Conservation (phyloP, 306 rosid genomes). For the Acacia acuminata region DNA sequence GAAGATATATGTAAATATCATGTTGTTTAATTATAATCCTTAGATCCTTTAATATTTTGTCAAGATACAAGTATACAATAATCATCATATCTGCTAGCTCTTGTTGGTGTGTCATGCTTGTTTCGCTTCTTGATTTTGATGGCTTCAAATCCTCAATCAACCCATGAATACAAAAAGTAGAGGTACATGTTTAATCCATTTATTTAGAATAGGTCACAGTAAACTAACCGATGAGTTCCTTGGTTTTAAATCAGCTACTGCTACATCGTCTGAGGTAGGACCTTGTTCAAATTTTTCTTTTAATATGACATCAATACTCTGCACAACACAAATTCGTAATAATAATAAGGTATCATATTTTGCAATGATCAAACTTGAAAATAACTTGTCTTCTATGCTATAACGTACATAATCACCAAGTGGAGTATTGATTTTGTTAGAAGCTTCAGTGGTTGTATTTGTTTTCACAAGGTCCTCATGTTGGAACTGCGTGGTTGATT, state of each 20-base stretch:
- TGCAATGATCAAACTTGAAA: neutral
- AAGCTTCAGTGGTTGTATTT: neutral
- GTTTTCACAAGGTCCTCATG: neutral
- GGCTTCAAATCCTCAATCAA: too few species aligned
- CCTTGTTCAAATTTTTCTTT: neutral
- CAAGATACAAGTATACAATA: neutral
- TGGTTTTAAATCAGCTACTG: neutral
- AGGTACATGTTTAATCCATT: too few species aligned
- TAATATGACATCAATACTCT: neutral
- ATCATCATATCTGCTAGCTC: neutral
- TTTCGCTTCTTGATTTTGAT: too few species aligned
- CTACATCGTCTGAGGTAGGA: neutral
- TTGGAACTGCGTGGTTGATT: neutral
- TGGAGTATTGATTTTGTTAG: neutral
- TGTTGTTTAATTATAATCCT: neutral
- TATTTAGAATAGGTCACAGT: neutral
- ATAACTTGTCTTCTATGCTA: neutral
- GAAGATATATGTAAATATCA: neutral
- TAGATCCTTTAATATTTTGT: neutral
- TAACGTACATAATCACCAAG: neutral
- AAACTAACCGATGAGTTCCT: neutral
- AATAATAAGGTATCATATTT: neutral
- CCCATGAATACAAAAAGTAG: too few species aligned
- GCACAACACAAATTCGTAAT: neutral
- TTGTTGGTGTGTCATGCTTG: neutral